These are phyloP conservation scores for Pseudozyma flocculosa DNA, from an alignment of 1,284 basidiomycete species.

Conservation along the genomic window DNA sequence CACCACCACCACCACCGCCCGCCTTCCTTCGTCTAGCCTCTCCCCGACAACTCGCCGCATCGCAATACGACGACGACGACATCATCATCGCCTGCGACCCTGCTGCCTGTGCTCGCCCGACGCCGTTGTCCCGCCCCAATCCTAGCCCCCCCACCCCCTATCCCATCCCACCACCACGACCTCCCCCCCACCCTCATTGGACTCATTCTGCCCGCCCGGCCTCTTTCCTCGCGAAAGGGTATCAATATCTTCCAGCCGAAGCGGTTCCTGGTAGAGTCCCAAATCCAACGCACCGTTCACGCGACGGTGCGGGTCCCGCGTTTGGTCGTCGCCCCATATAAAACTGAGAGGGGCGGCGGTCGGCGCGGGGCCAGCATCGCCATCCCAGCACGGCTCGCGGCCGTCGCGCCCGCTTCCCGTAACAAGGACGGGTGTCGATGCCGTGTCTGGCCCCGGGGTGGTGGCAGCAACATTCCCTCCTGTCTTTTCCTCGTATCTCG, in stretches of 20 bases:
- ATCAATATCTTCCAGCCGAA: slow-evolving; percentile 16
- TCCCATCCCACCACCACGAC: background rate
- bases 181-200: slow-evolving; percentile 4
- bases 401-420: background rate
- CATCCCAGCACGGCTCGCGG: background rate
- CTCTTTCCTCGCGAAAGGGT: slow-evolving; percentile 9
- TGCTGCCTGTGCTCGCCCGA: no score
- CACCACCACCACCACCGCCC: no score
- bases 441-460: no score
- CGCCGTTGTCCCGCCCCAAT: no score
- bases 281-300: no score
- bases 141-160: no score
- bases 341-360: background rate
- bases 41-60: no score
- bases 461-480: background rate
- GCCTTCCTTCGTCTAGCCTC: no score
- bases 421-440: background rate
- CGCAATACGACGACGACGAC: no score
- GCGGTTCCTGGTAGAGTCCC: slow-evolving; percentile 46
- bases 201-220: slow-evolving; percentile 41
- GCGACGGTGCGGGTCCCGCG: no score
- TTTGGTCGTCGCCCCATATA: background rate
- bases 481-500: no score
- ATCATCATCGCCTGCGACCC: no score
- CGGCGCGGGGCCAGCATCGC: background rate